Conservation (phyloP, 2,329 filamentous ascomycete species). For the Didymella pinodella region DNA sequence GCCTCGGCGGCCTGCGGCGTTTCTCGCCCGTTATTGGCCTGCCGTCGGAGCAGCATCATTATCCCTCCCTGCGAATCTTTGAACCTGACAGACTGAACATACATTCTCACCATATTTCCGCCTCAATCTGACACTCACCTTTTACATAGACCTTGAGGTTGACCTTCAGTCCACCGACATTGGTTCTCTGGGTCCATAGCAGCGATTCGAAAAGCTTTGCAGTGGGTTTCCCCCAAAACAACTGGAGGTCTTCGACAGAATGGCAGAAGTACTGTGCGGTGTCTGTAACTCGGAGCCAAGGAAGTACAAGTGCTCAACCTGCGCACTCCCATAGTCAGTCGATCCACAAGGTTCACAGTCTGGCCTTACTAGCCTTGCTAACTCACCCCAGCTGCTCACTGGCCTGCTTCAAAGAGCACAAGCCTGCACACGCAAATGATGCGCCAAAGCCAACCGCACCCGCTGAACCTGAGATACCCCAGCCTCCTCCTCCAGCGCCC, state of each 20-base stretch:
- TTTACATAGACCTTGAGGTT: too few relatives aligned
- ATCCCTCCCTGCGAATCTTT: not conserved
- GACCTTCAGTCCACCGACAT: too few relatives aligned
- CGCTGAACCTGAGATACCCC: conserved; percentile 28
- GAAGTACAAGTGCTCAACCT: conserved; percentile 61
- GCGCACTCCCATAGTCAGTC: conserved; percentile 56
- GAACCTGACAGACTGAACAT: too few relatives aligned
- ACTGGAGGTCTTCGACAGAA: conserved; percentile 9
- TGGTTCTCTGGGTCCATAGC: not conserved
- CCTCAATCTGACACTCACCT: not conserved
- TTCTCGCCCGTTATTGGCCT: conserved; percentile 33
- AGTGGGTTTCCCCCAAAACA: not conserved
- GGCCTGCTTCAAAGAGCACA: conserved; percentile 44
- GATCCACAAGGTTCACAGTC: too few relatives aligned
- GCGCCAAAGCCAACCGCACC: conserved; percentile 12
- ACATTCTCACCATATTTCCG: too few relatives aligned
- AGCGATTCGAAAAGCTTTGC: not conserved
- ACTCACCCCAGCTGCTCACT: conserved; percentile 41
- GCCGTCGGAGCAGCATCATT: conserved; percentile 19
- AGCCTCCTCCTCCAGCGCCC: conserved; percentile 40
- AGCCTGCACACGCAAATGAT: conserved; percentile 31
- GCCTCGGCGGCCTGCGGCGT: conserved; percentile 34
- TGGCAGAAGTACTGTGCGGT: conserved; percentile 51
- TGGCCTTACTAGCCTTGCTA: not conserved
- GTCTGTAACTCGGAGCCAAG: conserved; percentile 55